Evolutionary conservation across 768 basidiomycete genomes (phyloP).

Genomic region (Leccinum imitatum): DNA sequence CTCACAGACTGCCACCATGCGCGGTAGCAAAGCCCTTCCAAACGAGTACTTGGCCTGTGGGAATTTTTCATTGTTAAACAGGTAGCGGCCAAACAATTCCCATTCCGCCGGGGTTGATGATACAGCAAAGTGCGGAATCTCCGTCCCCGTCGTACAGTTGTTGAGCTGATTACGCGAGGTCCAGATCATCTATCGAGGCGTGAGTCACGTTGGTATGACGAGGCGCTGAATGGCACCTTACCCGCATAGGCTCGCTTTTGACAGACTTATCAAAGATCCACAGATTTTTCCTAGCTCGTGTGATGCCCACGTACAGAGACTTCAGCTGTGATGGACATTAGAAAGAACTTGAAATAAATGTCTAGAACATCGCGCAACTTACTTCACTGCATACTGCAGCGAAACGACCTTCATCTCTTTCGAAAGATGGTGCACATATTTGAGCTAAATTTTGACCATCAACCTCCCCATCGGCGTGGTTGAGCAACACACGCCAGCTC

Average conservation of each 20-base stretch:
- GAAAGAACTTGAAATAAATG: background rate
- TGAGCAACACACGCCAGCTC: conserved; percentile 62
- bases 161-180: conserved; percentile 43
- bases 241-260: conserved; percentile 57
- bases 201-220: background rate
- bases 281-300: conserved; percentile 64
- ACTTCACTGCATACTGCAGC: conserved; percentile 61
- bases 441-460: conserved; percentile 11
- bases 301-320: conserved; percentile 68
- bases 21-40: conserved; percentile 42
- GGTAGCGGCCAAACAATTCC: conserved; percentile 38
- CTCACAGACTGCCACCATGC: conserved; percentile 46
- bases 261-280: conserved; percentile 68
- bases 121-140: conserved; percentile 54
- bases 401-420: conserved; percentile 44
- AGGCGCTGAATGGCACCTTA: conserved; percentile 20
- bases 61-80: conserved; percentile 43
- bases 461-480: conserved; percentile 32
- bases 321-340: conserved; percentile 48
- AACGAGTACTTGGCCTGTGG: conserved; percentile 55
- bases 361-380: background rate
- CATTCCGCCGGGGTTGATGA: conserved; percentile 52
- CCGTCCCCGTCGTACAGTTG: conserved; percentile 46
- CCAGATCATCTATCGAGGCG: conserved; percentile 48
- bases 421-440: conserved; percentile 44